phyloP scores from a whole-genome alignment of 2,329 filamentous ascomycete species.

The Botrytis aclada region DNA sequence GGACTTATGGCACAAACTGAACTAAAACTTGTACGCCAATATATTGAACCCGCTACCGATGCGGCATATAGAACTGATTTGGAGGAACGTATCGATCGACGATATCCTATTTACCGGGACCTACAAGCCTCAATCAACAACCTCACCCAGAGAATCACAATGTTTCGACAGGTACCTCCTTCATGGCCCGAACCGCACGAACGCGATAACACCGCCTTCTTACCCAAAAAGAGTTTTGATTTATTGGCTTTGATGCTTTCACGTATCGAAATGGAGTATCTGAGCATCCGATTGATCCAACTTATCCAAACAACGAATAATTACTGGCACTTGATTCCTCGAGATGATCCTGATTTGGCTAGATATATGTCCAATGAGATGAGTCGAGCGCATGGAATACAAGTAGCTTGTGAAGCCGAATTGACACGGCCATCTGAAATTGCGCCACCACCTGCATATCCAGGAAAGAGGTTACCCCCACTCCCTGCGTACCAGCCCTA shows the following conservation, averaged over 20 bases:
- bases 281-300: slow-evolving; percentile 10
- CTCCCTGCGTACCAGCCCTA: slow-evolving; percentile 6
- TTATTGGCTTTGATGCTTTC: slow-evolving; percentile 13
- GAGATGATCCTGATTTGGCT: background rate
- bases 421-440: slow-evolving; percentile 14
- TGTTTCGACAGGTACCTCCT: slow-evolving; percentile 13
- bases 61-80: slow-evolving; percentile 2
- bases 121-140: slow-evolving; percentile 13
- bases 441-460: slow-evolving; percentile 18
- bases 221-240: slow-evolving; percentile 12
- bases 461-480: slow-evolving; percentile 9
- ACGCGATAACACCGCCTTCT: slow-evolving; percentile 9
- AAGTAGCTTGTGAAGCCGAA: slow-evolving; percentile 14
- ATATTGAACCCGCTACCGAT: slow-evolving; percentile 2
- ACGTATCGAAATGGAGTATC: slow-evolving; percentile 19
- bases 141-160: slow-evolving; percentile 3
- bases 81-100: slow-evolving; percentile 13
- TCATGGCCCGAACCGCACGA: slow-evolving; percentile 18
- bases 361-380: slow-evolving; percentile 3
- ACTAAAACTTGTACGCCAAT: slow-evolving; percentile 3
- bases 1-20: slow-evolving; percentile 2
- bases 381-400: background rate
- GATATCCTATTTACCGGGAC: slow-evolving; percentile 11
- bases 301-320: slow-evolving; percentile 2
- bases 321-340: slow-evolving; percentile 15